Evolutionary conservation across 495 filamentous ascomycete genomes (phyloP).

Genomic region (Neurospora sublineolata): DNA sequence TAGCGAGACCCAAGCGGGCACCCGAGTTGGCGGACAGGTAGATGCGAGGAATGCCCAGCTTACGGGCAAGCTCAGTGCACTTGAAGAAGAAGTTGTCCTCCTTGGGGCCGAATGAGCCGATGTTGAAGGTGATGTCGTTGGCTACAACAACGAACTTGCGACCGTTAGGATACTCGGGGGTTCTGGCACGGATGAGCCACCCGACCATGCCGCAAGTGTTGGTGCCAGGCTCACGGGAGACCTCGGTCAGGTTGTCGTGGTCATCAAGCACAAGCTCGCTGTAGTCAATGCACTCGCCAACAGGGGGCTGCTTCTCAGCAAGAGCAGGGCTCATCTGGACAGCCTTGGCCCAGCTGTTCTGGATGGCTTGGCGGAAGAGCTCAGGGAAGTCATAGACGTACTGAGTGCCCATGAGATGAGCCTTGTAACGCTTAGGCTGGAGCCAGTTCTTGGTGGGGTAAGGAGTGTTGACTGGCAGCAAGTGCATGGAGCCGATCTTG

Average conservation of each 20-base stretch:
- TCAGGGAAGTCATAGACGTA: constrained; percentile 99
- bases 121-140: constrained; percentile 99
- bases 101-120: constrained; percentile 89
- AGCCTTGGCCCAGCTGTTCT: constrained; percentile 80
- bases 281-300: constrained; percentile 90
- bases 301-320: constrained; percentile 66
- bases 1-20: constrained; percentile 92
- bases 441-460: constrained; percentile 98
- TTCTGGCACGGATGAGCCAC: constrained; percentile 92
- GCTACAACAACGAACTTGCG: constrained; percentile 89
- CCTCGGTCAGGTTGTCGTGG: constrained; percentile 80
- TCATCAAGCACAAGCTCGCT: constrained; percentile 91
- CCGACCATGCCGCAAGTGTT: constrained; percentile 98
- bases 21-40: constrained; percentile 99
- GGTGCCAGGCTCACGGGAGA: constrained; percentile 84
- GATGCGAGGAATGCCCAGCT: constrained; percentile 87
- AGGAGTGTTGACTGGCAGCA: constrained; percentile 78
- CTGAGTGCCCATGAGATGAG: constrained; percentile 96
- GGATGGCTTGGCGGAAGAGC: constrained; percentile 94
- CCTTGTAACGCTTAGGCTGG: constrained; percentile 98
- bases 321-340: constrained; percentile 59
- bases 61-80: constrained; percentile 90
- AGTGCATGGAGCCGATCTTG: constrained; percentile 91
- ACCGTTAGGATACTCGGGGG: constrained; percentile 92
- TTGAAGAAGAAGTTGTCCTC: constrained; percentile 99